A percentile compares a stretch with the other conserved stretches of the same genome.
These are phyloP conservation scores for Microcos paniculata DNA, from an alignment of 345 rosid genomes.

Conservation along the genomic window DNA sequence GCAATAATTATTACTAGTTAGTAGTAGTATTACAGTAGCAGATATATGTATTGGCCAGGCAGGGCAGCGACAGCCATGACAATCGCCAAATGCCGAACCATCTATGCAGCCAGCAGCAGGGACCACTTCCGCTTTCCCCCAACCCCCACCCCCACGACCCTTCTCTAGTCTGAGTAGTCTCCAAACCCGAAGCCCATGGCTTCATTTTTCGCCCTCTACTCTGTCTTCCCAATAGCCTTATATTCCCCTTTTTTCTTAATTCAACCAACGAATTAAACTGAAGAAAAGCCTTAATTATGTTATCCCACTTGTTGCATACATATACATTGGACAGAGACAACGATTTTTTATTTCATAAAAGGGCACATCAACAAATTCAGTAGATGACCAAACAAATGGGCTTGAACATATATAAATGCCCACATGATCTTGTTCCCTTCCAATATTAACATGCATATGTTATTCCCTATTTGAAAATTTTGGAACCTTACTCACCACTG, in stretches of 20 bases:
- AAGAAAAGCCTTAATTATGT: neutral
- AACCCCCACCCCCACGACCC: neutral
- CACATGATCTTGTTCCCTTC: conserved; percentile 62
- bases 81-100: conserved; percentile 8
- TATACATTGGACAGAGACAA: neutral
- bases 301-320: neutral
- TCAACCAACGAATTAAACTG: neutral
- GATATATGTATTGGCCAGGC: too few relatives aligned
- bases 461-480: too few relatives aligned
- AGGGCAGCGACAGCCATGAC: conserved; percentile 16
- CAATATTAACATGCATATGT: conserved; percentile 15
- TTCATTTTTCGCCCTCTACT: too few relatives aligned
- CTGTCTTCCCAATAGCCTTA: too few relatives aligned
- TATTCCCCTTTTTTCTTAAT: too few relatives aligned
- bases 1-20: neutral
- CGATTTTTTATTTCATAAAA: neutral
- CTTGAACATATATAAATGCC: conserved; percentile 53
- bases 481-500: neutral
- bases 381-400: conserved; percentile 26
- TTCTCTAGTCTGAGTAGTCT: neutral
- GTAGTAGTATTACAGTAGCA: too few relatives aligned
- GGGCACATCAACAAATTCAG: neutral
- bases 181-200: too few relatives aligned
- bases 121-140: neutral
- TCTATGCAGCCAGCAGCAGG: conserved; percentile 16